These are phyloP conservation scores for Picea abies DNA, from an alignment of 83 land plant genomes.

Conservation along the genomic window DNA sequence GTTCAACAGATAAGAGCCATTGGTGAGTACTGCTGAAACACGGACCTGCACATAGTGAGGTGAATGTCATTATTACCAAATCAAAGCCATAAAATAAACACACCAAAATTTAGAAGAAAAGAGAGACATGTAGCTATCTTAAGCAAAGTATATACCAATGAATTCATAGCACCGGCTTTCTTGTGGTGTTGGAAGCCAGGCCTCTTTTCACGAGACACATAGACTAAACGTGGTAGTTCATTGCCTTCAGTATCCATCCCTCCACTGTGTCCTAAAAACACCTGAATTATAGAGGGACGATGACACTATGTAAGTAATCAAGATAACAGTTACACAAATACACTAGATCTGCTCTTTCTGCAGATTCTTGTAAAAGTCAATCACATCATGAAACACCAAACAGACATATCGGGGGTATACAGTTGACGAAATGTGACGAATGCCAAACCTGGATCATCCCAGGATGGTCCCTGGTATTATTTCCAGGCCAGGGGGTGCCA, in stretches of 20 bases:
- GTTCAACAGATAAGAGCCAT: conserved; percentile 12
- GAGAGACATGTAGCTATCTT: background rate
- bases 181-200: conserved; percentile 91
- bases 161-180: conserved; percentile 93
- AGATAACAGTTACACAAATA: background rate
- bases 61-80: background rate
- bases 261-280: conserved; percentile 81
- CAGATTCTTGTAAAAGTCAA: background rate
- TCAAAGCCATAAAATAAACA: background rate
- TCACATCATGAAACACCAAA: background rate
- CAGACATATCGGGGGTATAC: background rate
- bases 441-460: conserved; percentile 77
- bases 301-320: background rate
- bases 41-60: conserved; percentile 11
- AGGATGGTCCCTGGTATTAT: conserved; percentile 83
- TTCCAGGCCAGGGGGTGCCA: conserved; percentile 89
- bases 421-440: background rate
- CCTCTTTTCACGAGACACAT: conserved; percentile 83
- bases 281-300: conserved; percentile 29
- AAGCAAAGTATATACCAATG: conserved; percentile 49
- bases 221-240: conserved; percentile 75
- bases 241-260: conserved; percentile 80
- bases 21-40: conserved; percentile 17
- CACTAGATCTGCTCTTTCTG: background rate
- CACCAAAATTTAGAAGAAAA: background rate